Conservation (phyloP, 1,139 yeast genomes). For the Yamadazyma pseudoaaseri region DNA sequence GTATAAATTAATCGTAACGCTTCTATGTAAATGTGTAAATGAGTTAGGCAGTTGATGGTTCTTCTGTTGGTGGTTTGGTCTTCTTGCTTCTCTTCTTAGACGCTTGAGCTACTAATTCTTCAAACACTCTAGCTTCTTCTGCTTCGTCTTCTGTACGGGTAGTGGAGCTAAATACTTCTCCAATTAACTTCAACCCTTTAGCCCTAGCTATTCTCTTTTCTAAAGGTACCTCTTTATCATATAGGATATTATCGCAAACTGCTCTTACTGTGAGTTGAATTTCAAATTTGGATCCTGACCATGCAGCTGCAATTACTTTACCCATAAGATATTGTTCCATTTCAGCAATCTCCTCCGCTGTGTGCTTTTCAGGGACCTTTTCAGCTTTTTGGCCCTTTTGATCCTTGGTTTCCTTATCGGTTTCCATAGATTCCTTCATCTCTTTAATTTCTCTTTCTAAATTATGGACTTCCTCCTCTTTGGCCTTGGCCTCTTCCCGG, state of each 20-base stretch:
- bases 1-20: too few species aligned
- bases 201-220: conserved; percentile 72
- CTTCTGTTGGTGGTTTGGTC: too few species aligned
- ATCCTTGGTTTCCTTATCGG: conserved; percentile 5
- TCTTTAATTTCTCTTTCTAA: conserved; percentile 11
- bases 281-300: conserved; percentile 93
- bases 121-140: conserved; percentile 89
- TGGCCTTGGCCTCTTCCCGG: conserved; percentile 9
- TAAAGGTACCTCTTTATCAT: conserved; percentile 56
- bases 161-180: conserved; percentile 65
- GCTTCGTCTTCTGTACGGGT: conserved; percentile 81
- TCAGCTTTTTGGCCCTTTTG: conserved; percentile 12
- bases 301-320: conserved; percentile 89
- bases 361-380: conserved; percentile 51
- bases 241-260: conserved; percentile 79
- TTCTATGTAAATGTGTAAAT: too few species aligned
- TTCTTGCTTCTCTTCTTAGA: conserved; percentile 72
- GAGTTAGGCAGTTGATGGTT: too few species aligned
- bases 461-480: conserved; percentile 8
- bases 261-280: conserved; percentile 84
- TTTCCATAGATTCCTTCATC: conserved; percentile 7
- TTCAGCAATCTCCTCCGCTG: conserved; percentile 79
- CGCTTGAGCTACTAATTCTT: conserved; percentile 89
- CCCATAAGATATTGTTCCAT: conserved; percentile 87
- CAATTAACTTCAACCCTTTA: conserved; percentile 70